phyloP scores from a whole-genome alignment of 1,139 yeast genomes.

The Suhomyces guaymorum region DNA sequence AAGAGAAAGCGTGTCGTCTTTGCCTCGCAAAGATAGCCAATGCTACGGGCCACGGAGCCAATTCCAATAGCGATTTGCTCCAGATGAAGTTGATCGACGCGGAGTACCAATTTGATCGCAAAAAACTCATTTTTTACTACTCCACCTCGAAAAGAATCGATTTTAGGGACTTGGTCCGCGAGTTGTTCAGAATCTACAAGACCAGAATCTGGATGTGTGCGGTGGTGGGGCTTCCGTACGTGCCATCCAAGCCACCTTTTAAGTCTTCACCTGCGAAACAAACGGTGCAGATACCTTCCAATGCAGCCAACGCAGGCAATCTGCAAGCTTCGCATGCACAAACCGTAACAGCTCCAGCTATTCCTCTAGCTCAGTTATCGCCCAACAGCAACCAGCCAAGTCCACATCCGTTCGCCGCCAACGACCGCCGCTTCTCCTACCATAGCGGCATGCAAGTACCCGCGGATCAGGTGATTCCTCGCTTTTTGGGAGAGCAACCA shows the following conservation, averaged over 20 bases:
- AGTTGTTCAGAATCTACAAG: conserved; percentile 27
- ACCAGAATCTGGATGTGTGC: conserved; percentile 34
- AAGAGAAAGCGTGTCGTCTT: conserved; percentile 67
- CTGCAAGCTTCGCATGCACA: no score
- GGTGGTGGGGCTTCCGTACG: conserved; percentile 25
- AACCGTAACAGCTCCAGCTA: no score
- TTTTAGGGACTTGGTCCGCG: conserved; percentile 30
- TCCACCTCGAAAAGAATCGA: conserved; percentile 26
- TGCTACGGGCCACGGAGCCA: conserved; percentile 12
- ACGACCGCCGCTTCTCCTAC: conserved; percentile 9
- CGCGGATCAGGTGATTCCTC: conserved; percentile 6
- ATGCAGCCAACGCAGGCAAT: no score
- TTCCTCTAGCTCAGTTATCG: no score
- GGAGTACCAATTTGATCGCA: conserved; percentile 30
- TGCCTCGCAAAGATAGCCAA: conserved; percentile 60
- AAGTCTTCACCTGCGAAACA: conserved; percentile 9
- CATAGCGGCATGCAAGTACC: conserved; percentile 10
- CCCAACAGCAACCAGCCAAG: conserved; percentile 1
- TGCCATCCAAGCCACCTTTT: conserved; percentile 5
- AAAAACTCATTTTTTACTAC: conserved; percentile 29
- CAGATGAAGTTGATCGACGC: conserved; percentile 28
- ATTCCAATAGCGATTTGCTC: conserved; percentile 17
- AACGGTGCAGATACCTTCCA: no score
- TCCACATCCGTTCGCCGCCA: conserved; percentile 1
- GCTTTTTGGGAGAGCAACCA: conserved; percentile 7